Evolutionary conservation across 306 rosid genomes (phyloP), one percentile per base, ranked within the genome.

Genomic region (Alnus glutinosa): DNA sequence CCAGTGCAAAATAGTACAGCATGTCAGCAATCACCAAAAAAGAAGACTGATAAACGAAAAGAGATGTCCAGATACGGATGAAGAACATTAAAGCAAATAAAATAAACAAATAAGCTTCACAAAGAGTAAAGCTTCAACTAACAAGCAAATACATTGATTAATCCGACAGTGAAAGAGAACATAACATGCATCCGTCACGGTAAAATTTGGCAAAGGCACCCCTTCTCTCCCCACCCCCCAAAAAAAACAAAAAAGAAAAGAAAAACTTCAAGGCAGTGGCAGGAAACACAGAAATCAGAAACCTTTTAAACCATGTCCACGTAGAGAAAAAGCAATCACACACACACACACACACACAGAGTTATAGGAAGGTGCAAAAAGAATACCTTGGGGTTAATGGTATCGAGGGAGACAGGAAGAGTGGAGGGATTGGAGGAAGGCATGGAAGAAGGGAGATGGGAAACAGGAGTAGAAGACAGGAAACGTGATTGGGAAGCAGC

Each of bases 341-440:
- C 28, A 23, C 28, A 23, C 28, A 23, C 67, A 54, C 28, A 23
- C 28, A 23, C 28, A 23, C 28, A 23, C 28, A 23, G 28, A 23
- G 28, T 23, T 23, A 0, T 23, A 51, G 62, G 28, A 13, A 10
- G 16, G 37, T 37, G 11, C 57, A 71, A 19, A 61, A 49, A 11
- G 5, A 5, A 67, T 47, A 92, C 97, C 96, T 95, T 90, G 70
- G 92, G 96, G 75, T 91, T 95, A 83, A 95, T 83, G 80, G 87
- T 93, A 3, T n/a, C 81, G 42, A 72, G n/a, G 32, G 90, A 78
- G 10, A 89, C 83, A 14, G 95, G 89, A 49, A 77, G 79, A 66
- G 85, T 47, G 42, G 88, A 48, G 36, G 71, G 16, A 71, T 77
- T 82, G 67, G 85, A 7, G 37, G 87, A 71, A 81, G 90, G 82